Base-by-base conservation (phyloP, 495 filamentous ascomycete genomes). In the Bacidia gigantensis region DNA sequence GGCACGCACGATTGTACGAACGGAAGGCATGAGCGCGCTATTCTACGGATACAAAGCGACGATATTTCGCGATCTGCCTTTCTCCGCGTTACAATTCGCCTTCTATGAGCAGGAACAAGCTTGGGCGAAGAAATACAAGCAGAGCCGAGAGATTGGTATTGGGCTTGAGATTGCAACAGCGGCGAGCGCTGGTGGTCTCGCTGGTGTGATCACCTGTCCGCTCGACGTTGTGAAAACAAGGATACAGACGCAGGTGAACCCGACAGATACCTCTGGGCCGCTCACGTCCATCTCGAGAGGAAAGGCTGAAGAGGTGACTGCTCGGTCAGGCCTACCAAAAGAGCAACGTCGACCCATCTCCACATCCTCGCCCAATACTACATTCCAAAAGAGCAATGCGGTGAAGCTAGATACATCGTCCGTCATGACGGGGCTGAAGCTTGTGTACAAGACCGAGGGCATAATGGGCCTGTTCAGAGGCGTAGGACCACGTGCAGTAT, bases 171-270 rank as follows among this genome's bases (percentile, higher is more conserved):
- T 98, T 49, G 62, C 89, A 32, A 98, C 92, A 2, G 92, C 87
- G 5, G 87, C 84, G 3, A 83, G 80, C n/a, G 92, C 92, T 1
- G 92, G 92, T 50, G 90, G 92, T 23, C 80, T 97, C 68, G 92
- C 92, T 1, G 92, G 92, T 53, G 84, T 92, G 2, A 80, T 98
- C 0, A 97, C 92, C 2, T 95, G 89, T 62, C 92, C 92, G 12
- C 76, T 98, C 56, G 92, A 98, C 62, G 92, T 98, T 2, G 93
- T 98, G 46, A 98, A 98, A 68, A 98, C 92, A 0, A 76, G 92
- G 46, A 82, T 97, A n/a, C 92, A 98, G 65, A 98, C 92, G 1
- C 90, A 97, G 64, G 72, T 92, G 39, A 83, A 92, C 56, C 73
- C 69, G 1, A 61, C 60, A 14, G 52, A 46, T 26, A 26, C 41